These are phyloP conservation scores for Aspergillus transmontanensis DNA, from an alignment of 2,329 filamentous ascomycete species.

Conservation along the genomic window DNA sequence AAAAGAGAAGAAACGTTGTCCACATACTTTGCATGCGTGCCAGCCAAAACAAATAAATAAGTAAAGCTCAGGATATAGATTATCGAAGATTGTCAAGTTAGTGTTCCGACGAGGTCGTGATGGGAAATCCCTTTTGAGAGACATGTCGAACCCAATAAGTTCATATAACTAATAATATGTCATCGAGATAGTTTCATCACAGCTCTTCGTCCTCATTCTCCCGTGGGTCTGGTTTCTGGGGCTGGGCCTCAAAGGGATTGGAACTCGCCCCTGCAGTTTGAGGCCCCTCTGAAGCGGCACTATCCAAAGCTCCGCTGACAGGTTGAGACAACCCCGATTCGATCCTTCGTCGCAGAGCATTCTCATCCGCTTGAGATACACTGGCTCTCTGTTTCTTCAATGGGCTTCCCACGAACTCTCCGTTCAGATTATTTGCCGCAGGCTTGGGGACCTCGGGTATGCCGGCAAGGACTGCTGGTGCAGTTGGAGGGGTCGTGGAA, in stretches of 20 bases:
- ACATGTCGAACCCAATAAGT: not conserved
- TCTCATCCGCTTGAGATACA: constrained; percentile 46
- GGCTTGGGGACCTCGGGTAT: constrained; percentile 26
- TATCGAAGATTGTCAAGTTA: not conserved
- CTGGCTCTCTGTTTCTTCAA: constrained; percentile 52
- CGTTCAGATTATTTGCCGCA: constrained; percentile 30
- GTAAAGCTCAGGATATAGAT: not conserved
- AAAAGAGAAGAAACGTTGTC: not conserved
- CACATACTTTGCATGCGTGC: not conserved
- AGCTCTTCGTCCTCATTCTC: constrained; percentile 34
- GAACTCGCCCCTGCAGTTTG: constrained; percentile 14
- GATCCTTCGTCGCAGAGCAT: constrained; percentile 43
- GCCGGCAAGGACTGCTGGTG: constrained; percentile 19
- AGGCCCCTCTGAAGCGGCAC: constrained; percentile 18
- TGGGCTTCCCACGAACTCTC: constrained; percentile 47
- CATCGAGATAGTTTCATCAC: constrained; percentile 17
- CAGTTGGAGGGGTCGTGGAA: constrained; percentile 40
- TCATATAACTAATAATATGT: constrained; percentile 1
- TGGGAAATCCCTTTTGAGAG: not conserved
- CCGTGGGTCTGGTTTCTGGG: constrained; percentile 17
- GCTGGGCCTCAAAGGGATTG: constrained; percentile 21
- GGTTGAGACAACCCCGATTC: constrained; percentile 41
- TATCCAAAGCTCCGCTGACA: constrained; percentile 41
- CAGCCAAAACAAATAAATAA: not conserved
- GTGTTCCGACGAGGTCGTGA: not conserved